Conservation (phyloP, 2,329 filamentous ascomycete genomes). For the Talaromyces sp. region DNA sequence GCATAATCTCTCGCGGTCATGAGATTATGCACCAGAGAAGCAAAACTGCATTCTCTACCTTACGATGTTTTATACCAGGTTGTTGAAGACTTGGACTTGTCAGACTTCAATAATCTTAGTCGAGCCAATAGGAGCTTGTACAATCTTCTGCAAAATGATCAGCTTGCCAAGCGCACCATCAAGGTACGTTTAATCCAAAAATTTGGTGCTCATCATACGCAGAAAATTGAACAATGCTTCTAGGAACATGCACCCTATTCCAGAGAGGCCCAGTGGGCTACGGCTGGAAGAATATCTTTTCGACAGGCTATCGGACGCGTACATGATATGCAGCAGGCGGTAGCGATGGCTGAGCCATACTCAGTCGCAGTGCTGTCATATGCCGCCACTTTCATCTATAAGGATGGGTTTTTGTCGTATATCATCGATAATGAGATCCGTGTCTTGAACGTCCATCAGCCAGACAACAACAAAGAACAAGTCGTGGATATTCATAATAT, state of each 20-base stretch:
- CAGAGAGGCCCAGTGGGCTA: slow-evolving; percentile 45
- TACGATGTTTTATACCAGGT: slow-evolving; percentile 65
- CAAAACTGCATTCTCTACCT: slow-evolving; percentile 52
- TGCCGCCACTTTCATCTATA: slow-evolving; percentile 61
- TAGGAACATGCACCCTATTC: slow-evolving; percentile 45
- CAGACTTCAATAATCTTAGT: slow-evolving; percentile 58
- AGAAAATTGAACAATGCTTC: slow-evolving; percentile 16
- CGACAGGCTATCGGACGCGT: slow-evolving; percentile 57
- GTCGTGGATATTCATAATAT: slow-evolving; percentile 54
- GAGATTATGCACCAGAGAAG: slow-evolving; percentile 20
- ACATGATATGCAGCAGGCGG: slow-evolving; percentile 59
- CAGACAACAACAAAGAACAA: slow-evolving; percentile 49
- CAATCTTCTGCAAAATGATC: slow-evolving; percentile 52
- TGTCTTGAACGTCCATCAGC: slow-evolving; percentile 57
- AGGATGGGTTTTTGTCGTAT: slow-evolving; percentile 64
- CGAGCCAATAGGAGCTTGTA: slow-evolving; percentile 52
- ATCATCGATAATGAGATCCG: slow-evolving; percentile 53
- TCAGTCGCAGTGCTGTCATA: slow-evolving; percentile 58
- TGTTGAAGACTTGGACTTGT: slow-evolving; percentile 52
- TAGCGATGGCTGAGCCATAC: slow-evolving; percentile 62
- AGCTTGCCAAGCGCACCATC: slow-evolving; percentile 57
- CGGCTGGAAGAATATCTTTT: slow-evolving; percentile 42
- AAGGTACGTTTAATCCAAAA: slow-evolving; percentile 46
- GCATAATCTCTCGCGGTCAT: slow-evolving; percentile 21
- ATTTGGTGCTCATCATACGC: not conserved